Evolutionary conservation across 192 early-diverging fungal species (phyloP), one percentile per base, ranked within the genome.

Genomic region (Coemansia sp.): DNA sequence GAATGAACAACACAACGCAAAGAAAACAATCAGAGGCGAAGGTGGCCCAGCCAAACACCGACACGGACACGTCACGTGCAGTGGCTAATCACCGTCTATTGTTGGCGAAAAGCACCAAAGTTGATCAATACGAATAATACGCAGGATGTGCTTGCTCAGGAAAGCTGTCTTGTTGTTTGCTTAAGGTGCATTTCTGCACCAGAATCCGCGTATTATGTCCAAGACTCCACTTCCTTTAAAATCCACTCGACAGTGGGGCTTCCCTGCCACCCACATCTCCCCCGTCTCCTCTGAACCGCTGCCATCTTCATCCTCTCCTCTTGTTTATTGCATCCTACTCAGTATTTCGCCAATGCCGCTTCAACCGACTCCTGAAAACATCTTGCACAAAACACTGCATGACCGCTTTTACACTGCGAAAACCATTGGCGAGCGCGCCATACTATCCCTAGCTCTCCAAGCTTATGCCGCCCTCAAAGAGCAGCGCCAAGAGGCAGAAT

Each of bases 331-430:
- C 11, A 25, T 29, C 1, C 15, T 19, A n/a, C 10, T 5, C 10
- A 1, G n/a, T 40, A 40, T 14, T 14, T 19, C 10, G 21, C 8
- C 11, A 32, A 66, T 53, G 55, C 56, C 51, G 30, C 21, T 59
- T 23, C 23, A 15, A 2, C 37, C 56, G 37, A 57, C 53, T 5
- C 50, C 56, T 37, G 68, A 70, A 30, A 49, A 63, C 45, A 54
- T 63, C 3, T 25, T 70, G 19, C 59, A 70, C 51, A 63, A 63
- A 21, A 38, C 57, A 0, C 35, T 70, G 13, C 59, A 63, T 18
- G 68, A 70, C 56, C 50, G 68, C 15, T 59, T 63, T 40, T 51
- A 56, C 46, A 35, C 46, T 4, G 39, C 60, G 15, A 52, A 58
- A 15, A 59, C 26, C 51, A 23, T 32, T 21, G 33, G 46, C 22